phyloP scores from a whole-genome alignment of 495 filamentous ascomycete genomes.

The Echria macrotheca region DNA sequence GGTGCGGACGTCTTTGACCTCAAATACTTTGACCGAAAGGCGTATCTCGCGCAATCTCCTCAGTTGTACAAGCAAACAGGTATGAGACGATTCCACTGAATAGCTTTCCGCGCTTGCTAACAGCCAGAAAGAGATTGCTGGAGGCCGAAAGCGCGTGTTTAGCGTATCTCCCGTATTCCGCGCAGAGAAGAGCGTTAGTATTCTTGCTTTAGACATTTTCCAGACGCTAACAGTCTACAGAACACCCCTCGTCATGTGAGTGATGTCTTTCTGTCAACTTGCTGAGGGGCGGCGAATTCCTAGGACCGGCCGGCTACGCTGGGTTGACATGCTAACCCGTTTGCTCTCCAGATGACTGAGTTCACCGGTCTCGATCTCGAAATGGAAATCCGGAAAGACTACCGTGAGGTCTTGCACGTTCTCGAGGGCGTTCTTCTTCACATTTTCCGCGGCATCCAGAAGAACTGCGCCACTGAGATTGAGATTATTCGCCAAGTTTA shows the following conservation, averaged over 20 bases:
- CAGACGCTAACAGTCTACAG: too few species aligned
- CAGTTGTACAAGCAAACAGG: constrained; percentile 97
- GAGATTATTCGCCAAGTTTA: constrained; percentile 60
- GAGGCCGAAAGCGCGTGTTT: constrained; percentile 84
- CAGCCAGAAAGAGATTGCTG: constrained; percentile 91
- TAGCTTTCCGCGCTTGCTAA: too few species aligned
- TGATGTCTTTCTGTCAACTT: too few species aligned
- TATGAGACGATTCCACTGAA: too few species aligned
- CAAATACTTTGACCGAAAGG: constrained; percentile 81
- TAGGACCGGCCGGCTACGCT: too few species aligned
- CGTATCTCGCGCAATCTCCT: constrained; percentile 68
- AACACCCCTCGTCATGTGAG: too few species aligned
- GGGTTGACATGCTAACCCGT: too few species aligned
- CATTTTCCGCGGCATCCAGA: constrained; percentile 76
- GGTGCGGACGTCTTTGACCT: constrained; percentile 89
- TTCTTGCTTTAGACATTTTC: too few species aligned
- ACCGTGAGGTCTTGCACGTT: constrained; percentile 76
- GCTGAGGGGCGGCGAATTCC: too few species aligned
- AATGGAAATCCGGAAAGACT: constrained; percentile 86
- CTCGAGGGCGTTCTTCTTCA: constrained; percentile 81
- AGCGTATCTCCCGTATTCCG: constrained; percentile 87
- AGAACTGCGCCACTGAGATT: constrained; percentile 63
- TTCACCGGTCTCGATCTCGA: constrained; percentile 97
- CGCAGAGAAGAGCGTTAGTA: constrained; percentile 94
- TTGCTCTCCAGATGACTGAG: constrained; percentile 92